Evolutionary conservation across 305 asterid genomes (phyloP), one percentile per base, ranked within the genome.

Genomic region (Fraxinus nigra): DNA sequence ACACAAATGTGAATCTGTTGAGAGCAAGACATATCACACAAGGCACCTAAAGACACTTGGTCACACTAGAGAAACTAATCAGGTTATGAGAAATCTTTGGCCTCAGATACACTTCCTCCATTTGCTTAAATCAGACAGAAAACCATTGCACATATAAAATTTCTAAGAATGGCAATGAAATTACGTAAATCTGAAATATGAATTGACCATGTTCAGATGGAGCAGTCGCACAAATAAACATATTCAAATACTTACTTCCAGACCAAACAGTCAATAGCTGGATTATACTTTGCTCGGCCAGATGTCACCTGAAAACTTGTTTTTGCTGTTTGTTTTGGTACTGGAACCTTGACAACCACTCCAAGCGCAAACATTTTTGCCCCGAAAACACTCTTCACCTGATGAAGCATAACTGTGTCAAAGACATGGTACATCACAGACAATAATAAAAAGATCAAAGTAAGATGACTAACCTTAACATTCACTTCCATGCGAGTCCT

Each of bases 361-460:
- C 98, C 99, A 61, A 97, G 98, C 22, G 99, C 98, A 89, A 96
- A 96, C 99, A 96, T 96, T 91, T 96, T 96, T 83, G 99, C 98
- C 77, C 99, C 98, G 80, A 96, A 96, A 80, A 96, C 98, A 90
- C 99, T 96, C 91, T 96, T 96, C 77, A 96, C 98, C 99, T 96
- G 85, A 85, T 77, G 43, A 84, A 34, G 80, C 33, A 78, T 22
- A 38, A 77, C 78, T 35, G 26, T 54, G 72, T 79, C 7, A 59
- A 80, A 75, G 22, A 18, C 33, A 80, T 70, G 32, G 20, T 69
- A 35, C 18, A 74, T 20, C 46, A 46, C 59, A 73, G 28, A 81
- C 51, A 77, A 30, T 22, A 18, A 74, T 80, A 74, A 16, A 30
- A 70, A 81, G 54, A 70, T 38, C 76, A 70, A 76, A 72, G 43